A percentile compares a stretch with the other conserved stretches of the same genome.
phyloP scores from a whole-genome alignment of 2,329 filamentous ascomycete species.

The Macrophomina phaseolina region DNA sequence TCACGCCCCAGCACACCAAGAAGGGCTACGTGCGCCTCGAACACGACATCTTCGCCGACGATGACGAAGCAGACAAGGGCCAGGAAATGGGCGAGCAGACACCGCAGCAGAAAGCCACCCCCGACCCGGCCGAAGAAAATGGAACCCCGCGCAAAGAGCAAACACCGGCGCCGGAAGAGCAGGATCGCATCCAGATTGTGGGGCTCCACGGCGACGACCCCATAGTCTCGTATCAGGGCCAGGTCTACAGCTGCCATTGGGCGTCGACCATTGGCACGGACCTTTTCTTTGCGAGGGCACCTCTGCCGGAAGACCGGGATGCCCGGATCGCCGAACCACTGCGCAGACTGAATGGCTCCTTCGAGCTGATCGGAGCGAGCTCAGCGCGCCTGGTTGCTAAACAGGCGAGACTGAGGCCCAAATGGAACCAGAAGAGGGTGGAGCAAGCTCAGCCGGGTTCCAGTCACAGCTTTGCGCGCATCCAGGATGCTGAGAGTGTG shows the following conservation, averaged over 20 bases:
- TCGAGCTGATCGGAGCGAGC: conserved; percentile 75
- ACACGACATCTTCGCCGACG: conserved; percentile 20
- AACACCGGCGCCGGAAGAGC: conserved; percentile 22
- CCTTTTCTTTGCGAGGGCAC: conserved; percentile 65
- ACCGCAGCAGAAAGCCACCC: background rate
- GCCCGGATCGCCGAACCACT: conserved; percentile 48
- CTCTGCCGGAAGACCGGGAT: conserved; percentile 37
- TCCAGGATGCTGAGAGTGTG: background rate
- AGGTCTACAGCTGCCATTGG: conserved; percentile 82
- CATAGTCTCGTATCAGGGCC: conserved; percentile 78
- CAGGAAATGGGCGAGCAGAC: background rate
- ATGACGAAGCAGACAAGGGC: conserved; percentile 12
- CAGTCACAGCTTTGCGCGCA: conserved; percentile 52
- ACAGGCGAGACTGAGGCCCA: conserved; percentile 62
- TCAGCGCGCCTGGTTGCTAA: conserved; percentile 72
- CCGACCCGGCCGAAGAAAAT: background rate
- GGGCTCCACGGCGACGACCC: conserved; percentile 79
- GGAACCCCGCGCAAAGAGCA: conserved; percentile 16
- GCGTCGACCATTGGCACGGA: conserved; percentile 83
- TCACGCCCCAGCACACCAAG: conserved; percentile 27
- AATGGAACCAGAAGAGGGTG: background rate
- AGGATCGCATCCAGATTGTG: conserved; percentile 71
- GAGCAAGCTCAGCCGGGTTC: conserved; percentile 83
- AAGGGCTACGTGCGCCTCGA: conserved; percentile 16
- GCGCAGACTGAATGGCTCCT: conserved; percentile 57